Base-by-base conservation (phyloP, 1,139 yeast genomes). In the Wickerhamomyces sp. region DNA sequence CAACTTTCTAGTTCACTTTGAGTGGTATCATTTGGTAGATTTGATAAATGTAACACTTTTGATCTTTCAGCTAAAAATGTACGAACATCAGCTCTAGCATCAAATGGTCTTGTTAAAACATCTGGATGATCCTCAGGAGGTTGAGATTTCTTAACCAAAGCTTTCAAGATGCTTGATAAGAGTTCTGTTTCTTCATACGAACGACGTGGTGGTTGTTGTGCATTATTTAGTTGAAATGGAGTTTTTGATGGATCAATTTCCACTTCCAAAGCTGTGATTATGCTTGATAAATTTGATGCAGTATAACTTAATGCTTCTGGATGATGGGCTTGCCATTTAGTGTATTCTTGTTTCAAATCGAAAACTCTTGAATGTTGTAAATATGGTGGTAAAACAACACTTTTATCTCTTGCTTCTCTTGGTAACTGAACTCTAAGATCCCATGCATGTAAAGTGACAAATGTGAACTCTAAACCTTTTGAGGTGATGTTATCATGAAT, bases 1-100 rank as follows among this genome's bases (percentile, higher is more conserved):
- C 97, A 91, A 36, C 84, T 76, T 67, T 91, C 97, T 43, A 91
- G 70, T 63, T 91, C 97, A 36, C 90, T 77, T 64, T 90, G 97
- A 1, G 96, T 90, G 6, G 94, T 87, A 57, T 90, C 97, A 36
- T 72, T 71, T 2, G 96, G 91, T 53, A 91, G 68, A 62, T 88
- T 89, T 11, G 86, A 75, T 64, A 91, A 70, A 62, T 81, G 87
- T 44, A 90, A 65, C n/a, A 89, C 85, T 57, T 83, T 83, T 3
- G 95, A 86, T 47, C 83, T 72, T 63, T 90, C 96, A 11, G 73
- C 69, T 41, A 81, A 63, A 59, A 91, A 91, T 3, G 79, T 78
- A 41, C 76, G 70, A 42, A 81, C 75, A 59, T 91, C 97, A 36
- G 84, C 75, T 27, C 78, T 77, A 33, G 82, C 71, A 62, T 91